Conservation (phyloP, 2,329 filamentous ascomycete species). For the Claviceps paspali region DNA sequence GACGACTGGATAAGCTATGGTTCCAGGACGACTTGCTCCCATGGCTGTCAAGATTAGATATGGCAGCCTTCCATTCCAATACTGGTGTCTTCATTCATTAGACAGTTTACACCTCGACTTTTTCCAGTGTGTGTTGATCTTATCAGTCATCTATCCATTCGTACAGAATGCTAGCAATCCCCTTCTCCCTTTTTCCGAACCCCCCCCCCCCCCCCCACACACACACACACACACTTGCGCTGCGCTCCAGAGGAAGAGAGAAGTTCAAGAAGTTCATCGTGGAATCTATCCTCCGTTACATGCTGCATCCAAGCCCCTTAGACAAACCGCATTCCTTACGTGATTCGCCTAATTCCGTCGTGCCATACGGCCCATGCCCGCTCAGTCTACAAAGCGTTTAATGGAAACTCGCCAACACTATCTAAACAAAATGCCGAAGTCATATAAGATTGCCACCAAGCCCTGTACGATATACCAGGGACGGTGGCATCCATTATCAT, state of each 20-base stretch:
- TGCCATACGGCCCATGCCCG: not conserved
- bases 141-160: not conserved
- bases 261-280: not conserved
- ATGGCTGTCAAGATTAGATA: no score
- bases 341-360: not conserved
- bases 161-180: no score
- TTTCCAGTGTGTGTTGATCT: not conserved
- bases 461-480: constrained; percentile 3
- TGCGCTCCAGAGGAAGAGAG: not conserved
- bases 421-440: not conserved
- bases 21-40: no score
- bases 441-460: constrained; percentile 6
- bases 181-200: no score
- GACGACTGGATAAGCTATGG: no score
- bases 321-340: not conserved
- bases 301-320: not conserved
- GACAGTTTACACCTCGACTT: no score
- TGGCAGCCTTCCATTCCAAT: no score
- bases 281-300: not conserved
- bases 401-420: not conserved
- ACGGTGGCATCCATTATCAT: not conserved
- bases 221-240: not conserved
- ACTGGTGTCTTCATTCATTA: no score
- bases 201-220: no score
- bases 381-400: not conserved